A percentile compares a stretch with the other conserved stretches of the same genome.
Conservation (phyloP, 176 grass and related monocot species). For the Carex cristatella region DNA sequence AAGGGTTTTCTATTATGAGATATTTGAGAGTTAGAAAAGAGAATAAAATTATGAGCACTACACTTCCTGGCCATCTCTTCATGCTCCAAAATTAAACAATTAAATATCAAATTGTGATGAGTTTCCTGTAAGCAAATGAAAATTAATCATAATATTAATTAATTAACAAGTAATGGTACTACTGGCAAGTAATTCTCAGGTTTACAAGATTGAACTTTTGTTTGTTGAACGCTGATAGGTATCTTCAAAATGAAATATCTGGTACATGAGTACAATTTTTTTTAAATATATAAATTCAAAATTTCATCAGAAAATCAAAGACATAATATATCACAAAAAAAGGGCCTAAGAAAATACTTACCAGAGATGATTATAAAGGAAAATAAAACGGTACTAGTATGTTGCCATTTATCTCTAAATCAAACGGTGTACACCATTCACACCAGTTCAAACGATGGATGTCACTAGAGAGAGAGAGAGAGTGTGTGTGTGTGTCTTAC, state of each 20-base stretch:
- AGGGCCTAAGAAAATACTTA: background rate
- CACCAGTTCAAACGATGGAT: background rate
- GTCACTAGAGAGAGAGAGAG: background rate
- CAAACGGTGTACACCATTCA: too few species aligned
- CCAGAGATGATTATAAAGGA: background rate
- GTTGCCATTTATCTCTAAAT: background rate
- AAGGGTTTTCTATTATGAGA: slow-evolving; percentile 42
- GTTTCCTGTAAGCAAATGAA: slow-evolving; percentile 1
- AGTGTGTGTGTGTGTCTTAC: background rate
- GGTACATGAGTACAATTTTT: background rate
- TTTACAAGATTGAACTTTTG: background rate
- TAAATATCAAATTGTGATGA: background rate
- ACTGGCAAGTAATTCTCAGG: background rate
- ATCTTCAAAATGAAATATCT: background rate
- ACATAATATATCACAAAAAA: too few species aligned
- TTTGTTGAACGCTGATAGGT: background rate
- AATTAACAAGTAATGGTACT: background rate
- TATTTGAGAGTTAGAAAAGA: slow-evolving; percentile 48
- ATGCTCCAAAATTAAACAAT: slow-evolving; percentile 22
- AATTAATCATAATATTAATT: background rate
- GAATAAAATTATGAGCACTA: slow-evolving; percentile 40
- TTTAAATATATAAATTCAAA: background rate
- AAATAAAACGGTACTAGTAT: background rate
- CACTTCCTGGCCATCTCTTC: slow-evolving; percentile 42
- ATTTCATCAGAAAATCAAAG: background rate